Conservation (phyloP, 306 rosid genomes). For the Rubus parviflorus region DNA sequence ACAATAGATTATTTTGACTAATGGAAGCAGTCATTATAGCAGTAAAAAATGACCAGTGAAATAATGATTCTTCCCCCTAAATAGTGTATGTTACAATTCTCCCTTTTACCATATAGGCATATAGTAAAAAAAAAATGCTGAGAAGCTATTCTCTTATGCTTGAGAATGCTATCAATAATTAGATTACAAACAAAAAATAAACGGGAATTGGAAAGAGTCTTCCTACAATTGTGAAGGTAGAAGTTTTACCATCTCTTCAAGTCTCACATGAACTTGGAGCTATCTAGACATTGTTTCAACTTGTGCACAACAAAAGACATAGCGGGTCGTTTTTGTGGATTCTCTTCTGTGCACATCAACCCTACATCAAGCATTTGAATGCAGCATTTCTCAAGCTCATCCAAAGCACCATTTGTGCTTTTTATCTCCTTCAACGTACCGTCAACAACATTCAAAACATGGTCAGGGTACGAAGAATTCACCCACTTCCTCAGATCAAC, state of each 20-base stretch:
- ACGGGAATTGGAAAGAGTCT: not conserved
- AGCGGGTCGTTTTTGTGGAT: conserved; percentile 11
- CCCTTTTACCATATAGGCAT: not conserved
- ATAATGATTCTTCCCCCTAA: not conserved
- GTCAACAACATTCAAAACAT: conserved; percentile 26
- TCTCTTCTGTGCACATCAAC: conserved; percentile 22
- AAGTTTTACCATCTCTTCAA: not conserved
- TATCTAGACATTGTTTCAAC: conserved; percentile 16
- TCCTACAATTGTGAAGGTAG: not conserved
- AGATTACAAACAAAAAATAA: not conserved
- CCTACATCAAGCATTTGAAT: not conserved
- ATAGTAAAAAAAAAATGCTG: not conserved
- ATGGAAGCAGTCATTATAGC: too few species aligned
- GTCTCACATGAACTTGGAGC: not conserved
- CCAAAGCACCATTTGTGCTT: not conserved
- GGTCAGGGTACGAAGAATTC: conserved; percentile 21
- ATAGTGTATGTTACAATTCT: not conserved
- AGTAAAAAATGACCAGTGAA: not conserved
- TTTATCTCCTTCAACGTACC: conserved; percentile 13
- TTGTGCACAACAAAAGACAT: conserved; percentile 18
- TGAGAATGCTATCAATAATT: not conserved
- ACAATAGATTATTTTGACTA: too few species aligned
- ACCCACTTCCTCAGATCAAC: conserved; percentile 30
- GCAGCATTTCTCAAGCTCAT: conserved; percentile 23
- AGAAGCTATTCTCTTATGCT: too few species aligned